phyloP scores from a whole-genome alignment of 768 basidiomycete species.

The Sutorius australiensis region DNA sequence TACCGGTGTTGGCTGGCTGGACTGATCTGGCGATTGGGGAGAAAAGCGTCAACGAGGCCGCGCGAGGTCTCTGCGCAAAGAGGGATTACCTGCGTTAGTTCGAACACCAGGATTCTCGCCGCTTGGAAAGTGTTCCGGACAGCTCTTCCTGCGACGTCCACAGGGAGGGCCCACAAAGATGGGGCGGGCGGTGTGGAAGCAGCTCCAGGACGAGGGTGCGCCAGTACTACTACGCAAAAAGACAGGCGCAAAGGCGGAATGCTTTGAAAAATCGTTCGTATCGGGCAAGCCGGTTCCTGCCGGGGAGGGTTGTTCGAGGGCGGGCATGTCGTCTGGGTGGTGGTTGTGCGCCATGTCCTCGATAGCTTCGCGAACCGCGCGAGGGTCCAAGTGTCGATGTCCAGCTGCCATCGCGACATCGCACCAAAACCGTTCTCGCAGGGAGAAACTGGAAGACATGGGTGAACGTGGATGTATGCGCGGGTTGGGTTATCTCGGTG shows the following conservation, averaged over 20 bases:
- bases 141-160: conserved; percentile 1
- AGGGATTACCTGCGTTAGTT: conserved; percentile 15
- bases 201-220: neutral
- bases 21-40: conserved; percentile 7
- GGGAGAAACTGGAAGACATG: conserved; percentile 13
- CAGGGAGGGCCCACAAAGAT: conserved; percentile 13
- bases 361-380: conserved; percentile 17
- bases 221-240: conserved; percentile 6
- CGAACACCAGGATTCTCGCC: conserved; percentile 22
- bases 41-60: conserved; percentile 2
- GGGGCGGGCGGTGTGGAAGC: conserved; percentile 6
- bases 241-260: conserved; percentile 21
- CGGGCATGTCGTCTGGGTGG: conserved; percentile 17
- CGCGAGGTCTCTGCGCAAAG: neutral
- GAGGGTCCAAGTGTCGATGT: conserved; percentile 9
- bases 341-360: conserved; percentile 25
- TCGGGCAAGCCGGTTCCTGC: conserved; percentile 2
- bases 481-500: neutral
- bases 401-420: conserved; percentile 15
- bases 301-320: conserved; percentile 4
- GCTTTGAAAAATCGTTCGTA: conserved; percentile 7
- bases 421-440: conserved; percentile 27
- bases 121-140: conserved; percentile 12
- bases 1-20: neutral
- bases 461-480: conserved; percentile 1